Evolutionary conservation across 352 stramenopile species (phyloP).

Genomic region (Phytophthora meadii): DNA sequence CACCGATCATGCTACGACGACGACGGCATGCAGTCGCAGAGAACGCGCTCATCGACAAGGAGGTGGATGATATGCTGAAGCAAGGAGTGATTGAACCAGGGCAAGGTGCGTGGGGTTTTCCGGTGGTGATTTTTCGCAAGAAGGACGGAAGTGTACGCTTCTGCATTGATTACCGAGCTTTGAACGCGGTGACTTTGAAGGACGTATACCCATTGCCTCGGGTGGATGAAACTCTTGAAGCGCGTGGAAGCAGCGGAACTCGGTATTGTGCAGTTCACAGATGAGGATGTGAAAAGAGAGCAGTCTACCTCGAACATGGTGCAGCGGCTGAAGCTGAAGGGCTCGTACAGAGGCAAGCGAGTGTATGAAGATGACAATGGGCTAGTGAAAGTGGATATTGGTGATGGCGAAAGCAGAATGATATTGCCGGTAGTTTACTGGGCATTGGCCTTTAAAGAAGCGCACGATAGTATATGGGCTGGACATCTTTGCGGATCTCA

Average conservation of each 20-base stretch:
- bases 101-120: constrained; percentile 28
- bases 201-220: constrained; percentile 11
- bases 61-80: constrained; percentile 25
- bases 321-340: too few species aligned
- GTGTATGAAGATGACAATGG: background rate
- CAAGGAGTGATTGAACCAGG: constrained; percentile 24
- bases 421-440: constrained; percentile 4
- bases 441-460: constrained; percentile 12
- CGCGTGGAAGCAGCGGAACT: too few species aligned
- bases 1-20: constrained; percentile 18
- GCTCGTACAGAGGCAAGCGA: too few species aligned
- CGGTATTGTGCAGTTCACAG: too few species aligned
- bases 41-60: constrained; percentile 16
- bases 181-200: constrained; percentile 19
- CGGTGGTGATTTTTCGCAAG: constrained; percentile 18
- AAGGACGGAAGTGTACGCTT: constrained; percentile 22
- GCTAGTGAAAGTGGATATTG: background rate
- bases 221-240: too few species aligned
- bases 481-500: background rate
- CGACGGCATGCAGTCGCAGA: constrained; percentile 7
- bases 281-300: too few species aligned
- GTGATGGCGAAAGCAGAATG: background rate
- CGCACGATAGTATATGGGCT: constrained; percentile 12
- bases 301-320: too few species aligned
- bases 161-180: constrained; percentile 30